Conservation (phyloP, 2,329 filamentous ascomycete genomes). For the Neopestalotiopsis sp. region DNA sequence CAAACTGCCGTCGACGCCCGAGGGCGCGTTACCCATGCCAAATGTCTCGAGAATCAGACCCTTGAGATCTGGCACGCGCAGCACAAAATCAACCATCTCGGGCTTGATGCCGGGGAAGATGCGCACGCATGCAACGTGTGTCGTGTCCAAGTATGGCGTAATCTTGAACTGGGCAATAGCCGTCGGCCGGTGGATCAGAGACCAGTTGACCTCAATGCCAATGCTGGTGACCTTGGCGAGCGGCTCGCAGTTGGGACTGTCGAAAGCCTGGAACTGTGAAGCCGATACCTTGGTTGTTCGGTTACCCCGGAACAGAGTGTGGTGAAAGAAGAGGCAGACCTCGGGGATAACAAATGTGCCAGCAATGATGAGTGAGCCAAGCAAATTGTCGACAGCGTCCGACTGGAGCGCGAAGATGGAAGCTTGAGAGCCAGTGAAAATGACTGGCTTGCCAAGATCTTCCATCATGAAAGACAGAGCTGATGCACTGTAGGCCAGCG, state of each 20-base stretch:
- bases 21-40: constrained; percentile 89
- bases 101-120: constrained; percentile 93
- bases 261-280: constrained; percentile 85
- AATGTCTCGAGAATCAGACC: constrained; percentile 91
- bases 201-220: constrained; percentile 82
- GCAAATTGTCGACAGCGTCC: constrained; percentile 88
- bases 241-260: constrained; percentile 83
- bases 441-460: constrained; percentile 88
- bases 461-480: constrained; percentile 89
- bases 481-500: constrained; percentile 85
- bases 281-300: constrained; percentile 87
- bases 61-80: constrained; percentile 75
- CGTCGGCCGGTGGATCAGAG: constrained; percentile 75
- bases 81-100: constrained; percentile 88
- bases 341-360: constrained; percentile 93
- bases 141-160: constrained; percentile 77
- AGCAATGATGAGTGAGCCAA: constrained; percentile 86
- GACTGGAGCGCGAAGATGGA: constrained; percentile 91
- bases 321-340: constrained; percentile 92
- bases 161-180: constrained; percentile 76
- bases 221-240: constrained; percentile 82
- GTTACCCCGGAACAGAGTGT: constrained; percentile 88
- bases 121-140: constrained; percentile 87
- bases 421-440: constrained; percentile 82
- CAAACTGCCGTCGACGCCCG: constrained; percentile 78